Evolutionary conservation across 2,329 filamentous ascomycete species (phyloP), one percentile per base, ranked within the genome.

Genomic region (Ophiosphaerella narmari): DNA sequence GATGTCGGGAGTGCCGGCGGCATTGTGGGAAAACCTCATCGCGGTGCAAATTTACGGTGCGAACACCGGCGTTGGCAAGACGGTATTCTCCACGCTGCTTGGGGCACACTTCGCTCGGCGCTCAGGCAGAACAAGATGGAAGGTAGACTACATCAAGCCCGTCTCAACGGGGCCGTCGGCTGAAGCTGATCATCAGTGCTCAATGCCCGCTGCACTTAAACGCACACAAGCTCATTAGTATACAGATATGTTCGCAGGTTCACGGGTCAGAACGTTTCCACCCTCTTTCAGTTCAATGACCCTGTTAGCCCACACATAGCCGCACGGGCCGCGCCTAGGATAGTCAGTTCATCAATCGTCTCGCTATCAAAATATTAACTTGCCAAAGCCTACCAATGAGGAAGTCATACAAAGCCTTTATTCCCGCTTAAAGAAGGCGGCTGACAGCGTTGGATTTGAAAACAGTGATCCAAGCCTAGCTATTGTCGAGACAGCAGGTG

Each of bases 11-110:
- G 73, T 85, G 43, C 79, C 83, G 40, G 80, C 85, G 44, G 77
- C 85, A 40, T 78, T 91, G 33, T 90, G 86, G 83, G 84, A 86
- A 52, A 83, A 82, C 7, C 77, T 92, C 46, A 83, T 85, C 53
- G 79, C 84, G 11, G 83, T 89, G 60, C 90, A 94, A 72, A 78
- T 95, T 33, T 95, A 89, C 64, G 90, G 90, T 24, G 88, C 90
- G 39, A 94, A 93, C 63, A 94, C 90, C 0, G 85, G 89, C 58
- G 89, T 94, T 23, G 90, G 90, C 57, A 95, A 95, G 77, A 95
- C 90, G 0, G 83, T 95, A 29, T 82, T 91, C 50, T 87, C 88
- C 2, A 91, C 89, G 0, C 73, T 91, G 11, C 77, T 95, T 3
- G 88, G 85, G 69, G 85, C 83, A 54, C 82, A 86, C 7, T 80